Conservation (phyloP, 2,329 filamentous ascomycete genomes). For the Calonectria montana region DNA sequence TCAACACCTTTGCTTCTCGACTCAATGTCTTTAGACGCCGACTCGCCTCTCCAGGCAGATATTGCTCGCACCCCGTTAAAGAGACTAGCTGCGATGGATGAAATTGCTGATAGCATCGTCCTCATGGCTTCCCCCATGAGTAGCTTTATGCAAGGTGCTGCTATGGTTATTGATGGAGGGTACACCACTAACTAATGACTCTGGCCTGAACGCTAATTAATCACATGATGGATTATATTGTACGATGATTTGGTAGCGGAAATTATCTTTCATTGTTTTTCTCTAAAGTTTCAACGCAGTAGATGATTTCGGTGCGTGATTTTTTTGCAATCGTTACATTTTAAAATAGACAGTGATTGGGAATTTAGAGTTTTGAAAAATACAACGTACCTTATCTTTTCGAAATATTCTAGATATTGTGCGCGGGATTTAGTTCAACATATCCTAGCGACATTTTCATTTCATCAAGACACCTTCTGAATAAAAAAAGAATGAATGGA, state of each 20-base stretch:
- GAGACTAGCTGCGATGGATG: constrained; percentile 60
- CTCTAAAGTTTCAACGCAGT: too few relatives aligned
- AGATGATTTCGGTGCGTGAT: too few relatives aligned
- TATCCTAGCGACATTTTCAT: too few relatives aligned
- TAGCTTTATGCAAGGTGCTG: constrained; percentile 63
- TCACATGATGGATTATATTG: neutral
- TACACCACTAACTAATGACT: constrained; percentile 45
- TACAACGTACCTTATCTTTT: too few relatives aligned
- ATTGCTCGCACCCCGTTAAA: constrained; percentile 58
- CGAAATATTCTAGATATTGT: too few relatives aligned
- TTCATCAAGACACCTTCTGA: too few relatives aligned
- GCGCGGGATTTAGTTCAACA: too few relatives aligned
- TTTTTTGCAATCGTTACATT: too few relatives aligned
- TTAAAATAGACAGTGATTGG: too few relatives aligned
- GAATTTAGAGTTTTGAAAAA: too few relatives aligned
- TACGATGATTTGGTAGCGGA: neutral
- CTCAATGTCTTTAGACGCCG: constrained; percentile 37
- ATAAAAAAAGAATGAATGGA: too few relatives aligned
- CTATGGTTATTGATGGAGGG: constrained; percentile 60
- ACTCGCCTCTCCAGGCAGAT: constrained; percentile 49
- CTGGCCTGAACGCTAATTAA: too few relatives aligned
- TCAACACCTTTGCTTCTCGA: constrained; percentile 52
- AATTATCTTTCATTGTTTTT: neutral
- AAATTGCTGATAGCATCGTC: constrained; percentile 64
- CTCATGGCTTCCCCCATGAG: constrained; percentile 64